A percentile compares a stretch with the other conserved stretches of the same genome.
Conservation (phyloP, 163 green algal species). For the Scenedesmus sp. region DNA sequence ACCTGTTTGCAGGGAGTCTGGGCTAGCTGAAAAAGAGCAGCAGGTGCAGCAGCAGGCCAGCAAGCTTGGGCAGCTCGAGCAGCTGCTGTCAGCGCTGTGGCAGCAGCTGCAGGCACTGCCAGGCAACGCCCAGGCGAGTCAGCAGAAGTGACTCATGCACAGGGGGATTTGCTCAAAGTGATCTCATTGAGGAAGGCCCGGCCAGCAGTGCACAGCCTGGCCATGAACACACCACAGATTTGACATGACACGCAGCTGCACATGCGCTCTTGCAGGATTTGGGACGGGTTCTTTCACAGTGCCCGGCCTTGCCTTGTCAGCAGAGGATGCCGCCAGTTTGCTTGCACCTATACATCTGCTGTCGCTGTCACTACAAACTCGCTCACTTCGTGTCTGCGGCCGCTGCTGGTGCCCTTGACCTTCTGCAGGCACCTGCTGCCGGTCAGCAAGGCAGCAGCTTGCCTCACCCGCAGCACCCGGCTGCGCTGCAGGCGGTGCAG, state of each 20-base stretch:
- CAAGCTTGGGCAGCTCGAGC: conserved; percentile 1
- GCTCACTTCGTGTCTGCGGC: too few relatives aligned
- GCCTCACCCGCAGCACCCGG: background rate
- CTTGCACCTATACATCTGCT: background rate
- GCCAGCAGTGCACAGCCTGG: background rate
- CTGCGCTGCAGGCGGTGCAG: background rate
- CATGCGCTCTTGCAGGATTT: too few relatives aligned
- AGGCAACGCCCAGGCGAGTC: background rate
- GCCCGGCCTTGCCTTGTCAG: too few relatives aligned
- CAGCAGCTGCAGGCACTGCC: conserved; percentile 13
- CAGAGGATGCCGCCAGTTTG: background rate
- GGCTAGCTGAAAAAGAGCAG: background rate
- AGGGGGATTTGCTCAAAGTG: too few relatives aligned
- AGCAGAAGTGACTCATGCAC: background rate
- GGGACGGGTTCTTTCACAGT: too few relatives aligned
- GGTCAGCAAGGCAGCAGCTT: background rate
- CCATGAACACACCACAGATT: background rate
- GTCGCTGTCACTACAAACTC: too few relatives aligned
- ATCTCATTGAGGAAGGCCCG: background rate
- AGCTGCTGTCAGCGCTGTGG: background rate
- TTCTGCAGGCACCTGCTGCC: background rate
- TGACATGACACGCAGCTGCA: background rate
- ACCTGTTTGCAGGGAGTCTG: conserved; percentile 30
- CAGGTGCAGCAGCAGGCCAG: conserved; percentile 30
- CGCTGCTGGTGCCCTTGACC: too few relatives aligned